phyloP scores from a whole-genome alignment of 139 green algal species.

The Micractinium sp. region DNA sequence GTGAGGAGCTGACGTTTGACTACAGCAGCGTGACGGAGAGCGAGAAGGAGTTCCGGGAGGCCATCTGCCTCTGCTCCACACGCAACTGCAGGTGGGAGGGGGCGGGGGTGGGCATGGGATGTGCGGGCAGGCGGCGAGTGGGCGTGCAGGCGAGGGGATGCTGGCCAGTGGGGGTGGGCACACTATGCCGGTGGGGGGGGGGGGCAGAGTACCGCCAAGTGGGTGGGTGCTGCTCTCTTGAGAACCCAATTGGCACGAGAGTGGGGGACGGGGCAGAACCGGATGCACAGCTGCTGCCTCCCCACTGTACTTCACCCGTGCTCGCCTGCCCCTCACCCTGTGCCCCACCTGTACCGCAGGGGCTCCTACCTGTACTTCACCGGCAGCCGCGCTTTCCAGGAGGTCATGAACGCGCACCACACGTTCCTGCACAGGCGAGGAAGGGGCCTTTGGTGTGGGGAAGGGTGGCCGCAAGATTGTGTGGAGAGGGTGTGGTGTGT shows the following conservation, averaged over 20 bases:
- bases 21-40: conserved; percentile 89
- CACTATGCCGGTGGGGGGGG: too few species aligned
- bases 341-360: conserved; percentile 40
- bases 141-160: too few species aligned
- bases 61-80: conserved; percentile 88
- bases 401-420: conserved; percentile 75
- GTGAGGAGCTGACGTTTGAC: conserved; percentile 91
- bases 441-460: too few species aligned
- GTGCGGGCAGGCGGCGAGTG: too few species aligned
- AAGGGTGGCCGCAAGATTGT: too few species aligned
- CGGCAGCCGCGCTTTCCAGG: conserved; percentile 77
- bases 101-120: neutral
- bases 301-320: neutral
- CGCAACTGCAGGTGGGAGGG: conserved; percentile 47
- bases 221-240: neutral
- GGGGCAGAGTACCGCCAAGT: too few species aligned
- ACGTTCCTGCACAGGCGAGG: conserved; percentile 82
- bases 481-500: neutral
- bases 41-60: conserved; percentile 83
- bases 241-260: too few species aligned
- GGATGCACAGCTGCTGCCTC: neutral
- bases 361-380: conserved; percentile 89
- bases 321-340: neutral
- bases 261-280: too few species aligned
- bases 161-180: too few species aligned